A percentile compares a stretch with the other conserved stretches of the same genome.
These are phyloP conservation scores for Aspergillus amoenus DNA, from an alignment of 2,329 filamentous ascomycete species.

Conservation along the genomic window DNA sequence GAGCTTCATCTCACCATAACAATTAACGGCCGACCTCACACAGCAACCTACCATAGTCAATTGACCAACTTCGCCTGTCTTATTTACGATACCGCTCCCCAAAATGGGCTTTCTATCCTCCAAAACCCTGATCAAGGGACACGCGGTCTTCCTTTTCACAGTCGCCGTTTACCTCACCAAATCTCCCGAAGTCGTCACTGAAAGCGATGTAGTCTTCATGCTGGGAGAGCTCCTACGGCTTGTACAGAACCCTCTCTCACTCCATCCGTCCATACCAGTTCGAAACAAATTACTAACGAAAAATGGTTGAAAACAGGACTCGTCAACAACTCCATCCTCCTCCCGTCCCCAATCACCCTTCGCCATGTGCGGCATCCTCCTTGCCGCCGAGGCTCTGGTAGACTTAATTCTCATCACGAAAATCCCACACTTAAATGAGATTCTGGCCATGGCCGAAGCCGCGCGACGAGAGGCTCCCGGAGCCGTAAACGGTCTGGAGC, in stretches of 20 bases:
- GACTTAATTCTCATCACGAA: conserved; percentile 63
- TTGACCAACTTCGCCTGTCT: background rate
- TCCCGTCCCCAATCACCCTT: conserved; percentile 68
- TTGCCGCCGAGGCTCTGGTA: conserved; percentile 62
- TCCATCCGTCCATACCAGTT: background rate
- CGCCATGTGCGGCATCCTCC: conserved; percentile 66
- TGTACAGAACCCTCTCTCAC: conserved; percentile 47
- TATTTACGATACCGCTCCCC: background rate
- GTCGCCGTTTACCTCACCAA: conserved; percentile 81
- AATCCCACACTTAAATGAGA: conserved; percentile 64
- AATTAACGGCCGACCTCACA: background rate
- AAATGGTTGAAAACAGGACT: conserved; percentile 30
- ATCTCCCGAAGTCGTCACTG: conserved; percentile 68
- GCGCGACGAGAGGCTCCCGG: conserved; percentile 44
- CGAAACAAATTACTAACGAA: conserved; percentile 9
- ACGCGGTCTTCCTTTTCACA: conserved; percentile 82
- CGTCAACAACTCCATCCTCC: conserved; percentile 60
- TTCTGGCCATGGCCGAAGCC: conserved; percentile 67
- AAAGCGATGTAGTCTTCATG: conserved; percentile 77
- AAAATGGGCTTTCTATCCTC: conserved; percentile 79
- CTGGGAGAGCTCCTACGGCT: conserved; percentile 81
- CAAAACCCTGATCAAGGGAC: conserved; percentile 74
- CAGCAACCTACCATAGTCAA: conserved; percentile 6
- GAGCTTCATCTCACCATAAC: background rate
- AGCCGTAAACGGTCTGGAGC: conserved; percentile 15